phyloP scores from a whole-genome alignment of 345 rosid species.

The Lepidium africanum region DNA sequence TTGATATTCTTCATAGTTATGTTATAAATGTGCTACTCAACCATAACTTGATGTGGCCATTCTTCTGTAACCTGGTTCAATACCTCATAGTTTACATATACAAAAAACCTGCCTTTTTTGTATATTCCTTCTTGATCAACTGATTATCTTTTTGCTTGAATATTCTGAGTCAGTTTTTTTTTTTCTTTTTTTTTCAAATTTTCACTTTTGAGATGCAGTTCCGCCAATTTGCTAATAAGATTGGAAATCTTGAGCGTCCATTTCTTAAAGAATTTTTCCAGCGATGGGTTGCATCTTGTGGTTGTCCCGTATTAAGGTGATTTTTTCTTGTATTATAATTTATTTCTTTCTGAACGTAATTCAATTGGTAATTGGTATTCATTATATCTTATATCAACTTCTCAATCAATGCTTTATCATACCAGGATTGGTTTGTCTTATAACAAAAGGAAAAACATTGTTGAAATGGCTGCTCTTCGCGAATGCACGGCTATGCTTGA shows the following conservation, averaged over 20 bases:
- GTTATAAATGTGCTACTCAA: neutral
- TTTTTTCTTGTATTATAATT: constrained; percentile 7
- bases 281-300: constrained; percentile 85
- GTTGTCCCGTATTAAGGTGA: constrained; percentile 90
- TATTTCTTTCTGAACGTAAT: constrained; percentile 1
- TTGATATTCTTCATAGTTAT: constrained; percentile 6
- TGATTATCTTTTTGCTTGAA: constrained; percentile 1
- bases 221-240: constrained; percentile 83
- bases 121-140: neutral
- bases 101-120: neutral
- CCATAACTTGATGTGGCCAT: neutral
- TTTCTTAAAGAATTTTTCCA: constrained; percentile 91
- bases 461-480: constrained; percentile 89
- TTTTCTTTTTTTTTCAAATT: neutral
- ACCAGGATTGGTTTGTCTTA: constrained; percentile 94
- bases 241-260: constrained; percentile 95
- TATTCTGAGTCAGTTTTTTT: neutral
- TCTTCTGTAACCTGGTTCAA: constrained; percentile 2
- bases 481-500: constrained; percentile 73
- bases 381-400: neutral
- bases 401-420: constrained; percentile 6
- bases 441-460: constrained; percentile 84
- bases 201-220: constrained; percentile 52
- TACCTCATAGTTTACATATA: constrained; percentile 2
- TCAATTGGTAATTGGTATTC: constrained; percentile 6